Evolutionary conservation across 805 yeast genomes (phyloP), one percentile per base, ranked within the genome.

Genomic region (Saturnispora saitoi): DNA sequence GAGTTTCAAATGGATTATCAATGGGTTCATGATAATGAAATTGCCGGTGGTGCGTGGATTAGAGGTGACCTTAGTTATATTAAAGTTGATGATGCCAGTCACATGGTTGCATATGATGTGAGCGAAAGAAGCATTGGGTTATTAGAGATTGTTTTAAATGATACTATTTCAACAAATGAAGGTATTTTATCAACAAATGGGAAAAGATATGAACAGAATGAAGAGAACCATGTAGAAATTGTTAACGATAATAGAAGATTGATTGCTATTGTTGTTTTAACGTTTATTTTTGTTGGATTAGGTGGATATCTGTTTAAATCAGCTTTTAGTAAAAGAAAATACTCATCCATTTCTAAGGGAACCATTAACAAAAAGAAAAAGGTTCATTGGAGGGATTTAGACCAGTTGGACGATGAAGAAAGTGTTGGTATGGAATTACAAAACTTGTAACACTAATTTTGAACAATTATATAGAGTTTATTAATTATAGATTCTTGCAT

Each of bases 101-200:
- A 93, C 61, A 91, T 93, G 98, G 93, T 89, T 24, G 95, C 98
- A 1, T 82, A 77, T 55, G 97, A 90, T 62, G 67, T 77, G 46
- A 85, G 93, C 1, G 78, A 73, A 42, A 72, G 76, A 26, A 76
- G 90, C 7, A 72, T 89, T 54, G 87, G 88, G 15, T 65, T 90
- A 51, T 67, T 89, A 37, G 89, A 87, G 58, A 51, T 65, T 4
- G 28, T 51, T 12, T 32, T 48, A 32, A 30, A 44, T 31, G 45
- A 48, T 19, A 9, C 62, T 47, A 53, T 54, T 28, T 47, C 50
- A n/a, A 51, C 46, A 11, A 36, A 32, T 20, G 48, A 54, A 15
- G 53, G 40, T 9, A 52, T 51, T 31, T 43, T 34, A 17, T 44
- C 43, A 9, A 48, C 46, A 10, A 6, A 12, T 20, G 32, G 40